Evolutionary conservation across 768 basidiomycete species (phyloP), one percentile per base, ranked within the genome.

Genomic region (Boletus subcaerulescens): DNA sequence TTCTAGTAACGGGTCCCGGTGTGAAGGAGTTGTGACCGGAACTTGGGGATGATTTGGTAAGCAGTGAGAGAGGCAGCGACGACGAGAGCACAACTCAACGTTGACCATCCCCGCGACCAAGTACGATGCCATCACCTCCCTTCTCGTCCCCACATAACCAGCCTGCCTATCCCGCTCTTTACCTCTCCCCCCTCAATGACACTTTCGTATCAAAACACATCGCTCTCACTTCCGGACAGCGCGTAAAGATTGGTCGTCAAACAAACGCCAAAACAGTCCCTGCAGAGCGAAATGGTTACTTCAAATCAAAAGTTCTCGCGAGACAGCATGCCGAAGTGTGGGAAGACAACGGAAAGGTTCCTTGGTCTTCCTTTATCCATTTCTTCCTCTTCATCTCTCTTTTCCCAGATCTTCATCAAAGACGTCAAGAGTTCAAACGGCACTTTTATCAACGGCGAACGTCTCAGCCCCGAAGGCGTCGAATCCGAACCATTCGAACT

Each of bases 391-490:
- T 42, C 60, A 59, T 32, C 57, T 57, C 43, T 8, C 31, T 53
- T 38, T 42, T 53, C 5, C 32, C 44, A 98, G 93, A 94, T 98
- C 72, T 96, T 76, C 77, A 98, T 99, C 79, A 96, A 93, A 73
- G 97, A 98, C 71, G 93, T 98, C 68, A 96, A 96, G 77, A 93
- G 90, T 60, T 94, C 92, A 1, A 99, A 99, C 60, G 97, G 97
- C 2, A 99, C 97, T 7, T 99, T 98, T 69, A 94, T 99, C 70
- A 98, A 99, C 63, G 87, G 92, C 53, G 93, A 98, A 60, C 81
- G 97, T 39, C 84, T 98, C 45, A 92, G 89, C 59, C 80, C 80
- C 4, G 96, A 99, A 69, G 87, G 91, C 35, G 78, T 89, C 55
- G 95, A 98, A 74, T 92, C 89, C 0, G 91, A 95, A 20, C 92